Conservation (phyloP, 345 rosid genomes). For the Hypericum perforatum region DNA sequence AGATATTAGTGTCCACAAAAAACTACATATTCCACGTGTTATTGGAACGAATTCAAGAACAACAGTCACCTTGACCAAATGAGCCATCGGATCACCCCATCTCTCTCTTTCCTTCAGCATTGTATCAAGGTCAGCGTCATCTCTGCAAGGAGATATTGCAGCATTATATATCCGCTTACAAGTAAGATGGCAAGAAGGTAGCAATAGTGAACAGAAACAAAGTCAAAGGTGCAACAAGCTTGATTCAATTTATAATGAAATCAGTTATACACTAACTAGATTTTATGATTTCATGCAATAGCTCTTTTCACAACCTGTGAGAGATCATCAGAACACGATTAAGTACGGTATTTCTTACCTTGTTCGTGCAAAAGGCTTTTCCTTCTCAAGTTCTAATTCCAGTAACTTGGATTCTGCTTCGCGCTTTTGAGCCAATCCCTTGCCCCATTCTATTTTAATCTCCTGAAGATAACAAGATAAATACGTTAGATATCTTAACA, state of each 20-base stretch:
- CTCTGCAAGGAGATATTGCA: constrained; percentile 33
- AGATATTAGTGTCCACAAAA: constrained; percentile 3
- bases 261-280: neutral
- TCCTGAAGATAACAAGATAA: constrained; percentile 32
- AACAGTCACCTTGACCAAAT: constrained; percentile 70
- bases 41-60: neutral
- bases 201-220: neutral
- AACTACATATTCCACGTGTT: neutral
- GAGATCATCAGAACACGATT: neutral
- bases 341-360: constrained; percentile 32
- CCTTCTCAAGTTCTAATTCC: constrained; percentile 78
- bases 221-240: neutral
- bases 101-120: constrained; percentile 65
- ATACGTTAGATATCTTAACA: neutral
- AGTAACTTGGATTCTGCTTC: constrained; percentile 65
- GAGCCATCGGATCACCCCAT: constrained; percentile 98
- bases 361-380: constrained; percentile 80
- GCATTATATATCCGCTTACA: no score
- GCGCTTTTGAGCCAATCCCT: constrained; percentile 91
- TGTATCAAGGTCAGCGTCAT: constrained; percentile 83
- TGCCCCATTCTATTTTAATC: constrained; percentile 88
- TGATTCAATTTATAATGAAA: neutral
- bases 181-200: no score
- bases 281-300: neutral
- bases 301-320: neutral